phyloP scores from a whole-genome alignment of 768 basidiomycete species.

The Dacryopinax primogenitus region DNA sequence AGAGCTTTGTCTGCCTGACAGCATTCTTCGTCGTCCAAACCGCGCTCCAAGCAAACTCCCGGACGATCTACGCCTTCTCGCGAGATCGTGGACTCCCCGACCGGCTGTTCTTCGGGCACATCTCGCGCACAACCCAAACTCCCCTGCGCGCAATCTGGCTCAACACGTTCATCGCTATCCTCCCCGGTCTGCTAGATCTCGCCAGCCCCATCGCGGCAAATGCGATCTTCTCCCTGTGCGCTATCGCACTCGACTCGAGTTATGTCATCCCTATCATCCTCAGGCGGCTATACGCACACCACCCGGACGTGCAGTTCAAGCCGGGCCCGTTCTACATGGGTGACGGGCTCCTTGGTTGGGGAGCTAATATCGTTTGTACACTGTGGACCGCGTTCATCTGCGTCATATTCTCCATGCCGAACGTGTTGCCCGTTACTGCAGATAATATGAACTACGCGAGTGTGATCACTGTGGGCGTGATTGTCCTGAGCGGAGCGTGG shows the following conservation, averaged over 20 bases:
- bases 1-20: slow-evolving; percentile 67
- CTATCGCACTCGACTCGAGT: slow-evolving; percentile 55
- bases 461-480: slow-evolving; percentile 28
- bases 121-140: slow-evolving; percentile 49
- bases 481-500: slow-evolving; percentile 10
- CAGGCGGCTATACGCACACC: slow-evolving; percentile 52
- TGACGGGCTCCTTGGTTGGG: slow-evolving; percentile 46
- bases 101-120: slow-evolving; percentile 58
- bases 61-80: slow-evolving; percentile 75
- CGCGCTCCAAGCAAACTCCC: slow-evolving; percentile 65
- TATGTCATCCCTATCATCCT: slow-evolving; percentile 75
- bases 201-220: slow-evolving; percentile 64
- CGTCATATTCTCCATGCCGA: slow-evolving; percentile 63
- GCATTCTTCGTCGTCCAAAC: slow-evolving; percentile 74
- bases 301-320: slow-evolving; percentile 71
- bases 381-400: slow-evolving; percentile 54
- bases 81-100: slow-evolving; percentile 73
- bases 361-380: slow-evolving; percentile 53
- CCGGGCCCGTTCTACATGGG: slow-evolving; percentile 85
- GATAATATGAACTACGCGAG: slow-evolving; percentile 74
- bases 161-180: slow-evolving; percentile 49
- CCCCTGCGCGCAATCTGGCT: slow-evolving; percentile 69
- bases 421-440: slow-evolving; percentile 50
- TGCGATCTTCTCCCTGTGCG: slow-evolving; percentile 71
- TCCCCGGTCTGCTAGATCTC: slow-evolving; percentile 50